Base-by-base conservation (phyloP, 306 rosid species). In the Vigna mungo region DNA sequence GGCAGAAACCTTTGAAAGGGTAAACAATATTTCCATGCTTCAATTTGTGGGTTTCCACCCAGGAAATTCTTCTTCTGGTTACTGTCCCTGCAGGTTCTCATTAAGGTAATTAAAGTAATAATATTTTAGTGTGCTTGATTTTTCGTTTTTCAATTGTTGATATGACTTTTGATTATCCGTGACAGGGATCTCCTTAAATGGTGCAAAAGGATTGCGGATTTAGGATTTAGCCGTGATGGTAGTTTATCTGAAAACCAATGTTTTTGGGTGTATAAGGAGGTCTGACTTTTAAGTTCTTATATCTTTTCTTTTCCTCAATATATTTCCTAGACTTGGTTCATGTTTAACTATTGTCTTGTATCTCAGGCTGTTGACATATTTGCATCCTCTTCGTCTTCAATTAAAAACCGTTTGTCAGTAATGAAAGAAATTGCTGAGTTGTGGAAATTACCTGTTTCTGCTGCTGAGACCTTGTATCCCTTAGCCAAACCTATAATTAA, bases 111-210 rank as follows among this genome's bases (percentile, higher is more conserved):
- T 41, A 60, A 36, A 55, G 39, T 65, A 51, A 80, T 72, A 58
- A 7, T 43, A 25, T 61, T 14, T 77, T 36, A 18, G 41, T 30
- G 17, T 61, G 49, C 54, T 23, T 66, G n/a, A 53, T 48, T 46
- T 48, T 46, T 14, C 72, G 9, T 11, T 47, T 55, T 65, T 53
- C 44, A 64, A 21, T 13, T 1, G 32, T 65, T 67, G 58, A 59
- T 52, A 27, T 54, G 11, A 30, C 75, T 49, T 61, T 67, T 69
- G 72, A 20, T 75, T 77, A 58, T 81, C 61, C 18, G 44, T 88
- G 82, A 71, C 84, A 94, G 98, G 86, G 96, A 95, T 86, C 93
- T 95, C 74, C 92, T 95, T 78, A 95, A 95, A 78, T 95, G 97
- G 98, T 90, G 97, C 89, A 92, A 89, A 80, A 95, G 98, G 69